A percentile compares a stretch with the other conserved stretches of the same genome.
Evolutionary conservation across 208 protist species (phyloP).

Genomic region (Zelonia costaricensis): DNA sequence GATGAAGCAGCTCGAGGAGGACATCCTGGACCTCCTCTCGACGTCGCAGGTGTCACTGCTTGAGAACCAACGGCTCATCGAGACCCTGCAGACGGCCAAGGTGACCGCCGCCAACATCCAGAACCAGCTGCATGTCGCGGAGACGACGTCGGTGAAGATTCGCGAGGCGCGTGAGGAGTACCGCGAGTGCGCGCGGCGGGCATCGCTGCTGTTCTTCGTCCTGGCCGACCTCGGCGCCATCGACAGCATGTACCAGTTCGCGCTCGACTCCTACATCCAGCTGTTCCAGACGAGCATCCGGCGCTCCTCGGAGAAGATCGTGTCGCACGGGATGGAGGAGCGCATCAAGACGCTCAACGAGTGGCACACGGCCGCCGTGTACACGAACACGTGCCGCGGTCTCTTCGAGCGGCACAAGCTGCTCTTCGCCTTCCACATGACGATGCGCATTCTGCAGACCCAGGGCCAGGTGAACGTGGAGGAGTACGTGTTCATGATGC

Average conservation of each 20-base stretch:
- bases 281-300: slow-evolving; percentile 97
- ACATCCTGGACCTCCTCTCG: slow-evolving; percentile 96
- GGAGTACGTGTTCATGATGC: slow-evolving; percentile 98
- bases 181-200: slow-evolving; percentile 93
- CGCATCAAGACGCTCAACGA: slow-evolving; percentile 96
- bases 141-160: slow-evolving; percentile 97
- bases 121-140: slow-evolving; percentile 90
- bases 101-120: slow-evolving; percentile 95
- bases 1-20: slow-evolving; percentile 97
- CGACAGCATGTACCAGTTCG: slow-evolving; percentile 99
- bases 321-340: slow-evolving; percentile 84
- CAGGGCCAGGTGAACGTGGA: slow-evolving; percentile 91
- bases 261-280: slow-evolving; percentile 97
- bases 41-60: slow-evolving; percentile 94
- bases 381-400: slow-evolving; percentile 97
- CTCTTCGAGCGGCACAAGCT: slow-evolving; percentile 99
- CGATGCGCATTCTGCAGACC: slow-evolving; percentile 95
- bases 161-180: slow-evolving; percentile 96
- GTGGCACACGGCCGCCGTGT: slow-evolving; percentile 98
- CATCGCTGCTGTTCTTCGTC: slow-evolving; percentile 98
- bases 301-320: slow-evolving; percentile 91
- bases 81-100: slow-evolving; percentile 98
- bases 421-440: slow-evolving; percentile 99
- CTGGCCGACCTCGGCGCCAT: slow-evolving; percentile 96
- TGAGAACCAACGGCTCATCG: slow-evolving; percentile 97